Conservation (phyloP, 495 filamentous ascomycete species). For the Chaetomidium leptoderma region DNA sequence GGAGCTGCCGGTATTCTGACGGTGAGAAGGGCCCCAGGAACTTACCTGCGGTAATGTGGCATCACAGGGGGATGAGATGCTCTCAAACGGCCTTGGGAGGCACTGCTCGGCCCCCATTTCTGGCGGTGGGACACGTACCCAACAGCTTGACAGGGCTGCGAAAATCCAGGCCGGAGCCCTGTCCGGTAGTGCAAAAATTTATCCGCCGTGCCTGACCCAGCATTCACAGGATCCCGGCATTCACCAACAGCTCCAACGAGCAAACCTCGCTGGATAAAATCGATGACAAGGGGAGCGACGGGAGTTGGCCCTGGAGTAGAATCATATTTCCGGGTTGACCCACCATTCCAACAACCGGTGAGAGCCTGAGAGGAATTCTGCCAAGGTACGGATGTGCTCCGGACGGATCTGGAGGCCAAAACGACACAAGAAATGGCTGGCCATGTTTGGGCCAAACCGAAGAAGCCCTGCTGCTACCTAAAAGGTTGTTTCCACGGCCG, state of each 20-base stretch:
- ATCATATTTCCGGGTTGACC: background rate
- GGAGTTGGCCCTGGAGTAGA: background rate
- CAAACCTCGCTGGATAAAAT: slow-evolving; percentile 2
- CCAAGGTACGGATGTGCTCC: background rate
- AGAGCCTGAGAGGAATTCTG: slow-evolving; percentile 1
- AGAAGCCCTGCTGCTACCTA: background rate
- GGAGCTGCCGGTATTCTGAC: background rate
- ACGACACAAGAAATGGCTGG: slow-evolving; percentile 1
- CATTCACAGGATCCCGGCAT: no score
- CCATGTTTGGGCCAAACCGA: background rate
- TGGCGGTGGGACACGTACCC: slow-evolving; percentile 7
- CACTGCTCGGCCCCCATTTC: background rate
- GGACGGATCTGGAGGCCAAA: background rate
- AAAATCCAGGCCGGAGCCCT: background rate
- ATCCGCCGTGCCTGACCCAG: background rate
- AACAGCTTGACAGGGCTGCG: background rate
- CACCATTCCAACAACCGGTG: slow-evolving; percentile 10
- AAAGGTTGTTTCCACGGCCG: background rate
- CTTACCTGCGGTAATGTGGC: slow-evolving; percentile 4
- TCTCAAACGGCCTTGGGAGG: slow-evolving; percentile 6
- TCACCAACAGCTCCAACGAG: background rate
- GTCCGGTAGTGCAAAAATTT: slow-evolving; percentile 4
- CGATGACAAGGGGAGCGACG: background rate
- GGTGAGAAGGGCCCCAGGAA: background rate
- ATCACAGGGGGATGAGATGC: background rate